Evolutionary conservation across 352 stramenopile genomes (phyloP).

Genomic region (Plasmopara muralis): DNA sequence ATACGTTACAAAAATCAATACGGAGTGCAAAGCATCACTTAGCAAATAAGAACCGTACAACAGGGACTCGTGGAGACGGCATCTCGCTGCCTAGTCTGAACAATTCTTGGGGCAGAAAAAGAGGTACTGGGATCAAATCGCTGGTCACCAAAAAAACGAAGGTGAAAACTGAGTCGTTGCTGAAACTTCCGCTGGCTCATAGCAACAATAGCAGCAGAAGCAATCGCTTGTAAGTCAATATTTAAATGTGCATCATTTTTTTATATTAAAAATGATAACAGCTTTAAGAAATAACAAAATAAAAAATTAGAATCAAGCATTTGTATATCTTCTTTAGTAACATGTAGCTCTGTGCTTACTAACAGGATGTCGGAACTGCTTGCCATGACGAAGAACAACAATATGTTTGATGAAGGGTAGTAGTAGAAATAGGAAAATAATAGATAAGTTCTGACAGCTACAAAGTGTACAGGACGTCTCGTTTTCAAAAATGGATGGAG

Average conservation of each 20-base stretch:
- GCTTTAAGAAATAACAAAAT: no score
- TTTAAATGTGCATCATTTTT: background rate
- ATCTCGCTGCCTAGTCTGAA: slow-evolving; percentile 36
- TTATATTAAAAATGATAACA: no score
- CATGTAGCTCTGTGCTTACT: no score
- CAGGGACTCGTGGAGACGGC: slow-evolving; percentile 46
- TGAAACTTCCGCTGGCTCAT: slow-evolving; percentile 18
- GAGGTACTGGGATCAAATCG: slow-evolving; percentile 21
- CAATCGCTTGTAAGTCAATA: slow-evolving; percentile 13
- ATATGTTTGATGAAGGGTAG: no score
- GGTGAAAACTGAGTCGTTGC: slow-evolving; percentile 19
- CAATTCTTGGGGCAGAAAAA: slow-evolving; percentile 12
- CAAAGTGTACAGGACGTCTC: no score
- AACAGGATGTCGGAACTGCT: no score
- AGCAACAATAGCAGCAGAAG: slow-evolving; percentile 22
- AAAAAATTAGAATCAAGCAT: no score
- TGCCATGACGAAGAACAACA: no score
- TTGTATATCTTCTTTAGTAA: background rate
- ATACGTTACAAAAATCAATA: slow-evolving; percentile 88
- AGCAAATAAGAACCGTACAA: slow-evolving; percentile 33
- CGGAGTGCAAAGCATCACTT: slow-evolving; percentile 73
- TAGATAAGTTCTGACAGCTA: no score
- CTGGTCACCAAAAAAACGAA: slow-evolving; percentile 35
- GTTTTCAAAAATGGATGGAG: no score
- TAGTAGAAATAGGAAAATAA: no score